A percentile compares a stretch with the other conserved stretches of the same genome.
Evolutionary conservation across 768 basidiomycete species (phyloP).

Genomic region (Collybia mongolica): DNA sequence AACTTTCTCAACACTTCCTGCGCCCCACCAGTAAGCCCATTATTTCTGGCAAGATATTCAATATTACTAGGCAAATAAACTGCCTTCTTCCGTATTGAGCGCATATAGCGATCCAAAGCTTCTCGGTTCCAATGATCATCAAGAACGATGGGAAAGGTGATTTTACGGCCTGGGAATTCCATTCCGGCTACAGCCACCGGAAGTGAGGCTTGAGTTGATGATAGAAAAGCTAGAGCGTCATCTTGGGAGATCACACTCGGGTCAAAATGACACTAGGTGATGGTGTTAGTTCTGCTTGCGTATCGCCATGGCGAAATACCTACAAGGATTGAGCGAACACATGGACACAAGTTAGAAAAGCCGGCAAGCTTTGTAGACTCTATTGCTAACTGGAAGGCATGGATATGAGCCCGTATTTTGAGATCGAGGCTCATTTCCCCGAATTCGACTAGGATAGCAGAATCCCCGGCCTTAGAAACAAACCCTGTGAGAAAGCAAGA

Average conservation of each 20-base stretch:
- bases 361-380: conserved; percentile 28
- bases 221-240: conserved; percentile 39
- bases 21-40: conserved; percentile 46
- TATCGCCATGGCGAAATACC: conserved; percentile 7
- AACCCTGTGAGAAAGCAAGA: not conserved
- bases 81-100: conserved; percentile 50
- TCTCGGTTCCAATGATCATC: conserved; percentile 59
- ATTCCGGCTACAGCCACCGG: conserved; percentile 38
- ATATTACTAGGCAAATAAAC: conserved; percentile 71
- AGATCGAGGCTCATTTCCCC: conserved; percentile 55
- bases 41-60: conserved; percentile 63
- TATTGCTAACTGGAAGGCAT: conserved; percentile 48
- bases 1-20: conserved; percentile 45
- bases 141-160: conserved; percentile 62
- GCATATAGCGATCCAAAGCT: conserved; percentile 58
- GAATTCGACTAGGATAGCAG: conserved; percentile 62
- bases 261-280: conserved; percentile 62
- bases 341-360: conserved; percentile 43
- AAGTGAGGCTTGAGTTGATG: conserved; percentile 34
- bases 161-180: conserved; percentile 47
- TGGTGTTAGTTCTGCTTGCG: conserved; percentile 31
- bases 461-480: conserved; percentile 55
- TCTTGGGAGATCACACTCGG: conserved; percentile 38
- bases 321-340: conserved; percentile 61
- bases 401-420: conserved; percentile 52